Evolutionary conservation across 2,329 filamentous ascomycete genomes (phyloP).

Genomic region (Phyllosticta capitalensis): DNA sequence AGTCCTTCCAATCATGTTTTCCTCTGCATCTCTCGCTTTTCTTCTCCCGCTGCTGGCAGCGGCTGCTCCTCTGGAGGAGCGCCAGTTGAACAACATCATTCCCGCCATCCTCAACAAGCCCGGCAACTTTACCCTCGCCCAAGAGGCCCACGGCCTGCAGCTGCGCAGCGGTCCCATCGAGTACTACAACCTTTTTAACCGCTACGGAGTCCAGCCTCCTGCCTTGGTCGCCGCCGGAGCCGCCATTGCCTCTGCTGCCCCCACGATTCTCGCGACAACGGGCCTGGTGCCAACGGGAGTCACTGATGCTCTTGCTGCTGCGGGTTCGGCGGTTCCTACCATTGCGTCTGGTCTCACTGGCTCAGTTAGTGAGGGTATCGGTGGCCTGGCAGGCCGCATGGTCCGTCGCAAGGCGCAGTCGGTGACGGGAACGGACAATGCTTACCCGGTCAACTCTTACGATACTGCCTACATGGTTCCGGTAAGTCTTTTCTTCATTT

Average conservation of each 20-base stretch:
- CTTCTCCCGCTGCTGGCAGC: neutral
- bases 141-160: neutral
- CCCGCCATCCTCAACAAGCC: neutral
- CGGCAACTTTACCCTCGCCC: neutral
- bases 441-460: conserved; percentile 13
- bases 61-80: neutral
- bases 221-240: neutral
- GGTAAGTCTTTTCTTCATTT: too few relatives aligned
- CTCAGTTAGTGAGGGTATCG: neutral
- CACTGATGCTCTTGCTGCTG: neutral
- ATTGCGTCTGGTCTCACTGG: neutral
- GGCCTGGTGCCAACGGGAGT: neutral
- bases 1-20: neutral
- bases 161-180: neutral
- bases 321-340: neutral
- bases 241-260: neutral
- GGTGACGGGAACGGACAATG: neutral
- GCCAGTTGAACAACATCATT: neutral
- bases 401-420: neutral
- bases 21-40: neutral
- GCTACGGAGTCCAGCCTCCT: neutral
- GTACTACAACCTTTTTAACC: neutral
- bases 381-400: neutral
- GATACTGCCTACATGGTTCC: conserved; percentile 37
- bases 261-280: neutral